Base-by-base conservation (phyloP, 768 basidiomycete genomes). In the Chalciporus chontae region DNA sequence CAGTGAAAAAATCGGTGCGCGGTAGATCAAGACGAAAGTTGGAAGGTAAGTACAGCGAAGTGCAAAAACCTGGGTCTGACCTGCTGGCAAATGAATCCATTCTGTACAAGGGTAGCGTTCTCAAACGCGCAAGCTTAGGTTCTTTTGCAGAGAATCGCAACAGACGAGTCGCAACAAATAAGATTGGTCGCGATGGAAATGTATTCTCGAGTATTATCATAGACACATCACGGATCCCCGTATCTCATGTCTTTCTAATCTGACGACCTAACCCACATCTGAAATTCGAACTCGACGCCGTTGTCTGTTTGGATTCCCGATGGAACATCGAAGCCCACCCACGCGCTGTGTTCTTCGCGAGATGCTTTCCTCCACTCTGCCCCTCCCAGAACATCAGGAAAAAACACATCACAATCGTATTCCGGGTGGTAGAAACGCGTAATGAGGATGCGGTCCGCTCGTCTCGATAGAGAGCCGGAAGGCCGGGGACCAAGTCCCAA, bases 381-480 rank as follows among this genome's bases (percentile, higher is more conserved):
- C 39, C 56, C 53, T n/a, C 53, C 62, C 47, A 74, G 64, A 62
- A 94, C 86, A 55, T 90, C 81, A 1, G 88, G 83, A 67, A 99
- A 81, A 70, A 87, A 89, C 14, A 86, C 84, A 65, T 98, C 94
- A 67, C 94, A 98, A 26, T 83, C 80, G 63, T 93, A 91, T 19
- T 78, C 77, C 1, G 91, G 89, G 18, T 78, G 76, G 34, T 84
- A 56, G 52, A 98, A 76, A 5, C 93, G 83, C 7, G 96, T 98
- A 48, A 99, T 76, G 53, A 99, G 80, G 58, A 98, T 75, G 34
- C 92, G 85, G 64, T 94, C 82, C 34, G 89, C 87, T 31, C 49
- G 61, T 50, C 77, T 70, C 18, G 72, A 73, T 3, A 67, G 56
- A 14, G 61, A 50, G 4, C 62, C 40, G 10, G 66, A 61, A 38